These are phyloP conservation scores for Bruguiera hainesii DNA, from an alignment of 441 rosid genomes.

Conservation along the genomic window DNA sequence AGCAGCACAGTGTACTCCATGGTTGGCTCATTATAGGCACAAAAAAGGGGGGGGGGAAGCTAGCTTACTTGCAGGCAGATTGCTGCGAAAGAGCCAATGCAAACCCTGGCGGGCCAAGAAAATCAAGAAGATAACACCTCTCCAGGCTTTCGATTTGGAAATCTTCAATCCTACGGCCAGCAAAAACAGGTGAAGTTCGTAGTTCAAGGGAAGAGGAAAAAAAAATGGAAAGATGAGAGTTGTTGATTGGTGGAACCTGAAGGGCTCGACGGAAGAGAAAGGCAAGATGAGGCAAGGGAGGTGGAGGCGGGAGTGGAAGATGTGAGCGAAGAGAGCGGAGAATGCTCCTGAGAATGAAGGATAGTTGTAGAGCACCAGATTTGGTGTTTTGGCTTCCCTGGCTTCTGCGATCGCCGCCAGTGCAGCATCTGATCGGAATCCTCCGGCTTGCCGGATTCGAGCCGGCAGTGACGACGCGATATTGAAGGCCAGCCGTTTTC, in stretches of 20 bases:
- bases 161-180: slow-evolving; percentile 49
- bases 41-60: background rate
- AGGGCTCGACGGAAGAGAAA: slow-evolving; percentile 65
- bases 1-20: background rate
- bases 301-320: slow-evolving; percentile 57
- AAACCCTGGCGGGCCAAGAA: slow-evolving; percentile 54
- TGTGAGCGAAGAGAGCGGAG: slow-evolving; percentile 70
- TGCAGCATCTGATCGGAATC: slow-evolving; percentile 73
- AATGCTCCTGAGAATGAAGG: slow-evolving; percentile 85
- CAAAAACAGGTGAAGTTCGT: background rate
- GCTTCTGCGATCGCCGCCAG: slow-evolving; percentile 58
- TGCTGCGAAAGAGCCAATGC: slow-evolving; percentile 27
- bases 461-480: background rate
- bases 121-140: slow-evolving; percentile 70
- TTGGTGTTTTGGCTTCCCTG: slow-evolving; percentile 48
- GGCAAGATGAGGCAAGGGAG: slow-evolving; percentile 63
- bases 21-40: background rate
- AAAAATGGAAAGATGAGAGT: background rate
- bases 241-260: slow-evolving; percentile 30
- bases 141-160: slow-evolving; percentile 49
- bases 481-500: slow-evolving; percentile 8
- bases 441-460: slow-evolving; percentile 13
- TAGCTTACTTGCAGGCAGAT: slow-evolving; percentile 54
- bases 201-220: background rate
- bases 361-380: slow-evolving; percentile 61